Evolutionary conservation across 2,329 filamentous ascomycete genomes (phyloP).

Genomic region (Pyrenophora graminea): DNA sequence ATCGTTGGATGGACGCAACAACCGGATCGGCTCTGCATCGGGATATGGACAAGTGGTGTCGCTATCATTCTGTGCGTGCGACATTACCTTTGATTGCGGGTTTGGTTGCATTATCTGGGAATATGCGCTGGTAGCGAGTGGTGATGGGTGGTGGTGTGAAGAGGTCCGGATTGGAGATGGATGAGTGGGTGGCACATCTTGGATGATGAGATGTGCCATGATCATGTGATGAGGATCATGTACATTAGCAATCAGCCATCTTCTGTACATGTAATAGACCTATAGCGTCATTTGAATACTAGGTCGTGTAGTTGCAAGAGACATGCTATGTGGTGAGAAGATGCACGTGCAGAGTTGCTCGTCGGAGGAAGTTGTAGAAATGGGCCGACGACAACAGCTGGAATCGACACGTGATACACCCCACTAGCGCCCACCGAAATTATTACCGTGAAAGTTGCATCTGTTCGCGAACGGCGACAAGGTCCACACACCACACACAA

Average conservation of each 20-base stretch:
- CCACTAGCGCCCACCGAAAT: constrained; percentile 19
- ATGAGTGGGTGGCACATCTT: too few relatives aligned
- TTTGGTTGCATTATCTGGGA: neutral
- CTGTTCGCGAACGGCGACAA: constrained; percentile 23
- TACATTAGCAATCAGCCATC: too few relatives aligned
- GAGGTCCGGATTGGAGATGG: too few relatives aligned
- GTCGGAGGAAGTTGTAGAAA: too few relatives aligned
- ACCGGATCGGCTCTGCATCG: neutral
- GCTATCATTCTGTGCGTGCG: constrained; percentile 2
- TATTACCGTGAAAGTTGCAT: constrained; percentile 5
- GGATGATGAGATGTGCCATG: too few relatives aligned
- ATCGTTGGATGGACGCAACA: neutral
- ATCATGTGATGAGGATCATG: too few relatives aligned
- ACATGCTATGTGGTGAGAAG: too few relatives aligned
- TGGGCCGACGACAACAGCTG: constrained; percentile 11
- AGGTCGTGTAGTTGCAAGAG: too few relatives aligned
- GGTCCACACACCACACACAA: constrained; percentile 48
- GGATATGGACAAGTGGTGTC: constrained; percentile 3
- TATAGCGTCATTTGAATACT: too few relatives aligned
- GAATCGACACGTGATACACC: constrained; percentile 7
- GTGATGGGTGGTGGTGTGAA: too few relatives aligned
- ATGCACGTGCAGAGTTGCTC: neutral
- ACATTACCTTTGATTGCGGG: constrained; percentile 1
- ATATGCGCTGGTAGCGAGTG: neutral
- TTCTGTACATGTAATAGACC: too few relatives aligned